Percentiles rank a stretch among this genome's conserved stretches.
Conservation (phyloP, 805 yeast species). For the Starmera pachycereana region DNA sequence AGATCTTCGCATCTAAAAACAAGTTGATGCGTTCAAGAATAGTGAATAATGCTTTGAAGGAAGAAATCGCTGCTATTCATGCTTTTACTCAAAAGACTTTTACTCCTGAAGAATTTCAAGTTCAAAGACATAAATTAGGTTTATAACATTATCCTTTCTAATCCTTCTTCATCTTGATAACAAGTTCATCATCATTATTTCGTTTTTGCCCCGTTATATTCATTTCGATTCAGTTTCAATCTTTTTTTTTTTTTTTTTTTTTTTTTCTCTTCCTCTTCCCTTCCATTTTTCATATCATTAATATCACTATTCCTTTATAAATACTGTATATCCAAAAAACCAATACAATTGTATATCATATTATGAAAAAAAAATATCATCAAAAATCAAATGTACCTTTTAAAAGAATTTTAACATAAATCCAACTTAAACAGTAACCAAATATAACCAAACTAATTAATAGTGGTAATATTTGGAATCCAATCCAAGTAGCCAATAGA, state of each 20-base stretch:
- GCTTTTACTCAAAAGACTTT: conserved; percentile 92
- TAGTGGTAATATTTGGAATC: conserved; percentile 18
- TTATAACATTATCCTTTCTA: conserved; percentile 1
- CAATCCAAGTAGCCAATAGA: conserved; percentile 15
- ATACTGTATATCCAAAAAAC: too few species aligned
- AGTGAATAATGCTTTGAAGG: conserved; percentile 70
- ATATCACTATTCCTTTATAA: too few species aligned
- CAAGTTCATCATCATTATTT: too few species aligned
- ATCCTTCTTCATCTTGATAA: too few species aligned
- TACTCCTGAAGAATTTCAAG: conserved; percentile 80
- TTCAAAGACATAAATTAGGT: conserved; percentile 15
- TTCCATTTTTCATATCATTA: too few species aligned
- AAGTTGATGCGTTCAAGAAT: conserved; percentile 78
- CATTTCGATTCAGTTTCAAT: too few species aligned
- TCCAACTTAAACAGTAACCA: conserved; percentile 7
- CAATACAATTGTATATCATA: too few species aligned
- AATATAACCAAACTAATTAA: conserved; percentile 4
- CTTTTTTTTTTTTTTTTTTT: too few species aligned
- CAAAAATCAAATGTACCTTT: too few species aligned
- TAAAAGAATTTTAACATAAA: not conserved
- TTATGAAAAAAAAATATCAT: too few species aligned
- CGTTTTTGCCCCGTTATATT: too few species aligned
- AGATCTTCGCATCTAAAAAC: conserved; percentile 68
- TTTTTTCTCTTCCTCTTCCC: too few species aligned
- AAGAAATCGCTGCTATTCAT: conserved; percentile 81